Evolutionary conservation across 1,284 basidiomycete species (phyloP), one percentile per base, ranked within the genome.

Genomic region (Tilletia indica): DNA sequence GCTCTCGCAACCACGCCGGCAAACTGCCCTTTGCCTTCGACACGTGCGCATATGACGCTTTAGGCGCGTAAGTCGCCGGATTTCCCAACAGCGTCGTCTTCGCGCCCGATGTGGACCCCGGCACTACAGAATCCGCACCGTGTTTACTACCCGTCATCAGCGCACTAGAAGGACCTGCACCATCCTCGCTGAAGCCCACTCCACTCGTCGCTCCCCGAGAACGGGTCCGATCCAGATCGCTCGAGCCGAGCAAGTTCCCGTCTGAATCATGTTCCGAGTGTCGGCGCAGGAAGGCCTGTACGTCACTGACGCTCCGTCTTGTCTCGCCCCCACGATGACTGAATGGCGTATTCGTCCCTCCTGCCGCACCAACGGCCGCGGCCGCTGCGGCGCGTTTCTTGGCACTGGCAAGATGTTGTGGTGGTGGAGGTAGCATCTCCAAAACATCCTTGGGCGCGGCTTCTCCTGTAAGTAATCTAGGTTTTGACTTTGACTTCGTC

Each of bases 1-100:
- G 82, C 74, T 84, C 82, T 61, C 77, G 77, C 54, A 84, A 72
- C 82, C 82, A 84, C 3, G 77, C 74, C 1, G 82, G 82, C 39
- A 83, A 64, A 0, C 75, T 77, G 0, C 73, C 72, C 63, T 81
- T 81, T 69, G 73, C 74, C 47, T 74, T 75, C 31, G 73, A 58
- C 31, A 78, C 56, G 51, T 70, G 58, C n/a, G 77, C 71, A 36
- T 81, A 81, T 64, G 79, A 78, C 1, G 80, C 74, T 67, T 77
- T 80, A 42, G 80, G 80, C 39, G 77, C 78, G 72, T 72, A 51
- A 68, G 72, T 36, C 63, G 73, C 54, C 68, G 76, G 58, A 69
- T 70, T 9, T 72, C 72, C 58, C 73, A 64, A 21, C 34, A 64
- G 36, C 72, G 70, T 70, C 71, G 25, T 73, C 70, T 36, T 72